phyloP scores from a whole-genome alignment of 352 stramenopile species.

The Thalassiosira delicatula region DNA sequence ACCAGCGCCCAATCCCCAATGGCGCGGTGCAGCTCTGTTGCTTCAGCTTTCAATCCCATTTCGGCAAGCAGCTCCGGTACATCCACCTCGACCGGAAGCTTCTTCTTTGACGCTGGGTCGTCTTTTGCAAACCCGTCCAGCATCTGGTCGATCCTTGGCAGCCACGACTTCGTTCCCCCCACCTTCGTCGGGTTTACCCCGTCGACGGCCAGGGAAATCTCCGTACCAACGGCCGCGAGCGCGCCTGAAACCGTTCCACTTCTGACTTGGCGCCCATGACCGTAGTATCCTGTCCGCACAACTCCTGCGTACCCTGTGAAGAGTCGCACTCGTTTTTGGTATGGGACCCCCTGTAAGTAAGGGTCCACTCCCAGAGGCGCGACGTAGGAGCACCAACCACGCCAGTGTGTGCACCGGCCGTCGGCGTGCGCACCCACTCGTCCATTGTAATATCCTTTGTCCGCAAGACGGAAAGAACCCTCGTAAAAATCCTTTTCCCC shows the following conservation, averaged over 20 bases:
- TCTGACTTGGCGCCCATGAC: neutral
- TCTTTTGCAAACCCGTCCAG: neutral
- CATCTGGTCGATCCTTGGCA: constrained; percentile 1
- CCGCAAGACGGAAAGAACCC: constrained; percentile 41
- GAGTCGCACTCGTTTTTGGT: neutral
- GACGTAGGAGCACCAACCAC: neutral
- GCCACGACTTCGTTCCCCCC: neutral
- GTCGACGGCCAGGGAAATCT: neutral
- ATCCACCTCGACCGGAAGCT: constrained; percentile 1
- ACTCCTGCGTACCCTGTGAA: neutral
- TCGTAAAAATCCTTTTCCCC: constrained; percentile 18
- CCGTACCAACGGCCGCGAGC: neutral
- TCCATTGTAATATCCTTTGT: constrained; percentile 33
- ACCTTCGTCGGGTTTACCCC: neutral
- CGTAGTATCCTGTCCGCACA: neutral
- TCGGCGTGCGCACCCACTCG: constrained; percentile 52
- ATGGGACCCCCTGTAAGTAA: neutral
- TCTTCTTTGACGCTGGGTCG: constrained; percentile 15
- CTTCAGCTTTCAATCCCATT: neutral
- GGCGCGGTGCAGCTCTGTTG: neutral
- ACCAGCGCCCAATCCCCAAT: neutral
- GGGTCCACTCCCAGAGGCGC: constrained; percentile 25
- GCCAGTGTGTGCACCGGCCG: constrained; percentile 37
- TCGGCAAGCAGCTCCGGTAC: neutral
- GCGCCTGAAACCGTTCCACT: neutral